Conservation (phyloP, 139 green algal species). For the Deuterostichococcus epilithicus region DNA sequence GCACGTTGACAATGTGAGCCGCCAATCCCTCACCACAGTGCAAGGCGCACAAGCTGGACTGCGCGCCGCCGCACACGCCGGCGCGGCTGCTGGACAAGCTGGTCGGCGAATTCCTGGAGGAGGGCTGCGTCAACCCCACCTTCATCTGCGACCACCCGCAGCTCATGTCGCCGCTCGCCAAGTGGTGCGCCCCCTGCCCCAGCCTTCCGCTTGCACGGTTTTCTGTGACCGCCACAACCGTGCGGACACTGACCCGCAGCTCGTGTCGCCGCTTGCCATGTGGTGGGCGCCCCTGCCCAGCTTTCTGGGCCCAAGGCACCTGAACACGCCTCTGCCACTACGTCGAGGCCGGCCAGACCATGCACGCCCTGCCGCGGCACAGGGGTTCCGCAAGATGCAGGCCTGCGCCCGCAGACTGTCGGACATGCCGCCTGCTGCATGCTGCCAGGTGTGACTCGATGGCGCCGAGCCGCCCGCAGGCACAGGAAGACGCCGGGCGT, state of each 20-base stretch:
- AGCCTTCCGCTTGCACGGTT: no score
- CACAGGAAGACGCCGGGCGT: conserved; percentile 73
- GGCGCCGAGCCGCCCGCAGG: no score
- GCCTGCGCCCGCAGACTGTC: no score
- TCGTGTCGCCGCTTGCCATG: conserved; percentile 98
- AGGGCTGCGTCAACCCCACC: conserved; percentile 87
- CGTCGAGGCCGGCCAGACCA: no score
- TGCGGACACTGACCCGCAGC: no score
- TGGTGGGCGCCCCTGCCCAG: conserved; percentile 50
- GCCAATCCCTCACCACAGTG: conserved; percentile 22
- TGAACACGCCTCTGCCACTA: neutral
- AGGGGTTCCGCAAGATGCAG: no score
- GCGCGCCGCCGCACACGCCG: conserved; percentile 82
- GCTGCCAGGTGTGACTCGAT: no score
- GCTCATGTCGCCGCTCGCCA: conserved; percentile 98
- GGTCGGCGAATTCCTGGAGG: conserved; percentile 96
- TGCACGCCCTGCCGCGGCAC: no score
- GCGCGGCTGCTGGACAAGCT: conserved; percentile 96
- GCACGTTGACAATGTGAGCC: neutral
- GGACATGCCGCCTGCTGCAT: no score
- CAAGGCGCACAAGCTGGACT: conserved; percentile 76
- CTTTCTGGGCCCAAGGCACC: neutral
- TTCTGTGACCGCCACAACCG: no score
- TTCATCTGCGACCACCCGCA: conserved; percentile 99
- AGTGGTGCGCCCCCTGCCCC: conserved; percentile 66